A percentile compares a stretch with the other conserved stretches of the same genome.
Evolutionary conservation across 106 monocot genomes (phyloP).

Genomic region (Dendrobium chrysotoxum): DNA sequence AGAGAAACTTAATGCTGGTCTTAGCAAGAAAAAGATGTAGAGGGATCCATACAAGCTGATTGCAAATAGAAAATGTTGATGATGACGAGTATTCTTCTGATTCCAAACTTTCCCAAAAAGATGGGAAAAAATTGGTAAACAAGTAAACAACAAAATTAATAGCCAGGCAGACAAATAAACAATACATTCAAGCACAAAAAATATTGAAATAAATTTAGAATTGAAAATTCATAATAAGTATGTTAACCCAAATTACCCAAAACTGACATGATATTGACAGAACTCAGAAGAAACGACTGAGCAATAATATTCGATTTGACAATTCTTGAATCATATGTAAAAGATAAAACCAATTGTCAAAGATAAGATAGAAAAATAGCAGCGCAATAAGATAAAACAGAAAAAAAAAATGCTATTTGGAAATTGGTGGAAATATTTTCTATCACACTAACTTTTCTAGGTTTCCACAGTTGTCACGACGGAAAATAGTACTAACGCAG

Average conservation of each 20-base stretch:
- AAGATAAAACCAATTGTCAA: too few species aligned
- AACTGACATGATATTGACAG: background rate
- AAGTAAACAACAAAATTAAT: too few species aligned
- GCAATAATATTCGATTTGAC: background rate
- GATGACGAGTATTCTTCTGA: background rate
- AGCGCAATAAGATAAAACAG: too few species aligned
- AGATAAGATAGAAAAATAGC: too few species aligned
- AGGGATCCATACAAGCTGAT: background rate
- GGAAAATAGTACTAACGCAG: background rate
- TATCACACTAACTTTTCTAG: background rate
- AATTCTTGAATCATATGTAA: background rate
- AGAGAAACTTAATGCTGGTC: background rate
- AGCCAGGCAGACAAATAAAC: too few species aligned
- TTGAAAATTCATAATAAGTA: background rate
- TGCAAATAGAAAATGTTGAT: background rate
- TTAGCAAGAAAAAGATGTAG: background rate
- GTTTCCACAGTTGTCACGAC: background rate
- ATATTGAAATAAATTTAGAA: background rate
- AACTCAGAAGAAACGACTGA: background rate
- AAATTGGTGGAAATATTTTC: too few species aligned
- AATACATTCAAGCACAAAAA: conserved; percentile 1
- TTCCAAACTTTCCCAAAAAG: background rate
- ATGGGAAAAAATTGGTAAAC: too few species aligned
- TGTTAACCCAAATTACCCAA: background rate
- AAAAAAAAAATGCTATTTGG: too few species aligned